phyloP scores from a whole-genome alignment of 768 basidiomycete species.

The Hygrophorus russula region DNA sequence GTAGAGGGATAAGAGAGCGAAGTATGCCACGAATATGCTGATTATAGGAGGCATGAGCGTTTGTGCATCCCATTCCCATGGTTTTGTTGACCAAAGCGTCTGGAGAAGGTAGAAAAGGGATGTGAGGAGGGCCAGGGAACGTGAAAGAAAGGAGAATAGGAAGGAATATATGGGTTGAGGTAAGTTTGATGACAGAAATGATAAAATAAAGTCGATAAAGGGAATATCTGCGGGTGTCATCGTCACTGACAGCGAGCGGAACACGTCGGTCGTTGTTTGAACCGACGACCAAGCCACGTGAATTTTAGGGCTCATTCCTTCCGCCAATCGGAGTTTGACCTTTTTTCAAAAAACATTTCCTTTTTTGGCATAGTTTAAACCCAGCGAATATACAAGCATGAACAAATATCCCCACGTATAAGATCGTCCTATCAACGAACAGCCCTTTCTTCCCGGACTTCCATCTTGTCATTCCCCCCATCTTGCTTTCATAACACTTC shows the following conservation, averaged over 20 bases:
- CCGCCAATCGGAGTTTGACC: no score
- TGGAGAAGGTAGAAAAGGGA: constrained; percentile 36
- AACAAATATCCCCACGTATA: no score
- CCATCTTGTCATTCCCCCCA: constrained; percentile 10
- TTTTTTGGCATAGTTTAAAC: no score
- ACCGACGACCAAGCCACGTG: no score
- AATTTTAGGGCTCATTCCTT: no score
- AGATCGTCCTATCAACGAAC: background rate
- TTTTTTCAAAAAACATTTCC: no score
- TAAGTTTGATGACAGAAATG: constrained; percentile 41
- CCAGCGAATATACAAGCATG: no score
- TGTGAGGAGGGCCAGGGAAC: constrained; percentile 37
- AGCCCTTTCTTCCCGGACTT: constrained; percentile 9
- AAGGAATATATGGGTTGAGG: constrained; percentile 47
- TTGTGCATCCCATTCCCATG: constrained; percentile 56
- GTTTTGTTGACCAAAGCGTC: constrained; percentile 37
- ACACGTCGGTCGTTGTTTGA: background rate
- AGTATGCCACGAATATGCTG: constrained; percentile 59
- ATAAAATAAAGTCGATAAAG: constrained; percentile 43
- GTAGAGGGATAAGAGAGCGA: constrained; percentile 67
- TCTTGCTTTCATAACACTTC: constrained; percentile 7
- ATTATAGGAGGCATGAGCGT: constrained; percentile 64
- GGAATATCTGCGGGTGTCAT: constrained; percentile 22
- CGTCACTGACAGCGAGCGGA: background rate
- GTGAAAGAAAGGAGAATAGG: constrained; percentile 37